These are phyloP conservation scores for Penicillium capsulatum DNA, from an alignment of 2,329 filamentous ascomycete genomes.

Conservation along the genomic window DNA sequence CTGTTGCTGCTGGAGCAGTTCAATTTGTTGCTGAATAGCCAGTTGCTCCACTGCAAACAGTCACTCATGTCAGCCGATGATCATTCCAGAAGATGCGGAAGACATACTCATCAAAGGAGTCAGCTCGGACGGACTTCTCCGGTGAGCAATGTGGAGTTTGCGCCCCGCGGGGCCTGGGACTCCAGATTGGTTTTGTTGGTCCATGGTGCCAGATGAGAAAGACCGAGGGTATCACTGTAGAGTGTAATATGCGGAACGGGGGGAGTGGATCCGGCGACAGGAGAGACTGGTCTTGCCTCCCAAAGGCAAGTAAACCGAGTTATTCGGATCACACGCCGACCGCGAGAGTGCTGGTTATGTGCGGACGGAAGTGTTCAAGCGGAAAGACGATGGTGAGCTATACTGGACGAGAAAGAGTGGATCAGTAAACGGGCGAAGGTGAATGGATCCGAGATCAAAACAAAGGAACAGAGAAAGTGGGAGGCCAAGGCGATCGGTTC, in stretches of 20 bases:
- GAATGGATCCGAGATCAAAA: conserved; percentile 5
- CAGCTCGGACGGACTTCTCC: conserved; percentile 93
- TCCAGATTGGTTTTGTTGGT: conserved; percentile 57
- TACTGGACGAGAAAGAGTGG: conserved; percentile 16
- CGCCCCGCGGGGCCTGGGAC: conserved; percentile 72
- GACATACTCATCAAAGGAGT: conserved; percentile 95
- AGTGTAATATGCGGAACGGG: conserved; percentile 17
- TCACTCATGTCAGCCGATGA: neutral
- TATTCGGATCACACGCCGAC: conserved; percentile 27
- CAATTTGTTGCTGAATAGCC: conserved; percentile 96
- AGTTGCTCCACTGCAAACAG: conserved; percentile 78
- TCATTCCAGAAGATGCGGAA: neutral
- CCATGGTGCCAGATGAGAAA: conserved; percentile 50
- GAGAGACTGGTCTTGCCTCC: conserved; percentile 25
- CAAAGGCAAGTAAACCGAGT: conserved; percentile 25
- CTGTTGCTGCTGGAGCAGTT: conserved; percentile 94
- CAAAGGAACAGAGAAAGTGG: conserved; percentile 2
- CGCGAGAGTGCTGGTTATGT: conserved; percentile 20
- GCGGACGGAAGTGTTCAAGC: conserved; percentile 23
- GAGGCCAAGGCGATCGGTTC: neutral
- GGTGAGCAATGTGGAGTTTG: conserved; percentile 93
- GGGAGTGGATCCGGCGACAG: conserved; percentile 19
- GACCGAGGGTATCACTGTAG: conserved; percentile 18
- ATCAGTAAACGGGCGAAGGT: conserved; percentile 15
- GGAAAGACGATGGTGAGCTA: conserved; percentile 10